Conservation (phyloP, 179 eudicot genomes). For the Monotropa hypopitys region DNA sequence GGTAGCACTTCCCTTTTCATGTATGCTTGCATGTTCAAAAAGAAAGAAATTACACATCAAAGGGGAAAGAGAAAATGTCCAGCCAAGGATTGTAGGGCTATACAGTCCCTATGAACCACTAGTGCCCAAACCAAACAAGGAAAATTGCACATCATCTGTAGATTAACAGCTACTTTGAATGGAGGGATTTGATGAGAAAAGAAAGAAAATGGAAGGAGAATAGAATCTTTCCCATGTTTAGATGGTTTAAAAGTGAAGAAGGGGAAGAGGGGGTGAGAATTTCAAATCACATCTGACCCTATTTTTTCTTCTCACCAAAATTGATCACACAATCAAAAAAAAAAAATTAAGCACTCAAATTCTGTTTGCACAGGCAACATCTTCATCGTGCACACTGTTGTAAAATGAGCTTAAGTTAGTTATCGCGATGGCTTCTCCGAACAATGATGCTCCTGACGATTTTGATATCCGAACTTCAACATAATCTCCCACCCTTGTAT, state of each 20-base stretch:
- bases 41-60: neutral
- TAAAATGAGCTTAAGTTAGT: slow-evolving; percentile 76
- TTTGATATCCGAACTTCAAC: slow-evolving; percentile 62
- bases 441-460: slow-evolving; percentile 76
- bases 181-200: too few species aligned
- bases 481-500: slow-evolving; percentile 66
- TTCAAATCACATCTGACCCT: too few species aligned
- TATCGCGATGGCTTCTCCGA: slow-evolving; percentile 73
- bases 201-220: too few species aligned
- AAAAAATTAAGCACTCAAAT: neutral
- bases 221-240: too few species aligned
- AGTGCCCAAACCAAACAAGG: neutral
- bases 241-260: too few species aligned
- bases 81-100: neutral
- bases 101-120: neutral
- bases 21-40: neutral
- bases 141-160: neutral
- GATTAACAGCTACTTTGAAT: too few species aligned
- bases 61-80: neutral
- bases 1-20: neutral
- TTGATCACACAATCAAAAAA: neutral
- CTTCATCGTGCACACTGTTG: slow-evolving; percentile 34
- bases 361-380: slow-evolving; percentile 35
- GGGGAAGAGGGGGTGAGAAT: too few species aligned
- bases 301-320: too few species aligned